These are phyloP conservation scores for Entoloma clypeatum DNA, from an alignment of 1,284 basidiomycete genomes.

Conservation along the genomic window DNA sequence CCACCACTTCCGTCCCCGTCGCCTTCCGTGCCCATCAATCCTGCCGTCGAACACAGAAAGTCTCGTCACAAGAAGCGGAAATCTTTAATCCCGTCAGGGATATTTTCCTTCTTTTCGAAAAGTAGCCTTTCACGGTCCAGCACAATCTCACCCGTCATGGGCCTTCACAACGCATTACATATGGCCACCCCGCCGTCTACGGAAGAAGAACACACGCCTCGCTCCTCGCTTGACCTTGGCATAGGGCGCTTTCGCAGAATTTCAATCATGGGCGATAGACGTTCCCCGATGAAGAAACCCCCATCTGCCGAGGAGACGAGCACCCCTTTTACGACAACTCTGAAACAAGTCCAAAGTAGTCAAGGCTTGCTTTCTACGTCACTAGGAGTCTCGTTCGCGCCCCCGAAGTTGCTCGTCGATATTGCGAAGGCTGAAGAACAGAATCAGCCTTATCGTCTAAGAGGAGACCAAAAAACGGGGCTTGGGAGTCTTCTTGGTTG, in stretches of 20 bases:
- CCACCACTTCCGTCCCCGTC: slow-evolving; percentile 32
- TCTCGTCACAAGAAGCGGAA: slow-evolving; percentile 11
- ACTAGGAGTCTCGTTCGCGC: slow-evolving; percentile 41
- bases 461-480: slow-evolving; percentile 53
- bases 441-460: slow-evolving; percentile 35
- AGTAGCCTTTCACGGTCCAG: slow-evolving; percentile 20
- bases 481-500: slow-evolving; percentile 54
- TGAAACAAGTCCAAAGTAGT: slow-evolving; percentile 39
- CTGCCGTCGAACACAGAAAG: slow-evolving; percentile 3
- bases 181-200: slow-evolving; percentile 21
- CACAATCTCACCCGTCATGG: slow-evolving; percentile 30
- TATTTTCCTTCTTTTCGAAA: slow-evolving; percentile 29
- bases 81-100: slow-evolving; percentile 24
- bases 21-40: slow-evolving; percentile 24
- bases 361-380: slow-evolving; percentile 49
- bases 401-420: slow-evolving; percentile 43
- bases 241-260: slow-evolving; percentile 37
- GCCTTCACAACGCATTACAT: slow-evolving; percentile 37
- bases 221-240: slow-evolving; percentile 24
- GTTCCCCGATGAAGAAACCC: slow-evolving; percentile 21
- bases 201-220: slow-evolving; percentile 14
- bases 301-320: slow-evolving; percentile 10
- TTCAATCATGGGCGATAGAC: slow-evolving; percentile 41
- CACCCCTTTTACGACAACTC: slow-evolving; percentile 35
- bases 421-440: slow-evolving; percentile 47